Conservation (phyloP, 2,329 filamentous ascomycete species). For the Neopestalotiopsis sp. region DNA sequence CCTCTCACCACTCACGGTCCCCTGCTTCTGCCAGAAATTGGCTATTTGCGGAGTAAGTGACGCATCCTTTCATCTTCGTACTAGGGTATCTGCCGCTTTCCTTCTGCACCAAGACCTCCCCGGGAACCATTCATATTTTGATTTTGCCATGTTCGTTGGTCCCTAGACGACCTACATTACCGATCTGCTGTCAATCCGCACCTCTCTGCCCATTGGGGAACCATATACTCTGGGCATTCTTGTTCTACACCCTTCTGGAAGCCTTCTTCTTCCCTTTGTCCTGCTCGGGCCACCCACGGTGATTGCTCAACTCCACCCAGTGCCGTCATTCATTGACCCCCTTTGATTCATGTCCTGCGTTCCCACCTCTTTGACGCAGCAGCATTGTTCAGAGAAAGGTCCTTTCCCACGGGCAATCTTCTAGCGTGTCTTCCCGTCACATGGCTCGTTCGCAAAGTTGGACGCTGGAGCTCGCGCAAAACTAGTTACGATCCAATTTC, state of each 20-base stretch:
- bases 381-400: slow-evolving; percentile 15
- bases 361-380: not conserved
- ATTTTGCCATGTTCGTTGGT: not conserved
- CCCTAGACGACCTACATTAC: not conserved
- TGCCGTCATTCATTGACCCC: slow-evolving; percentile 12
- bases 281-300: slow-evolving; percentile 4
- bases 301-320: slow-evolving; percentile 9
- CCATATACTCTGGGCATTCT: slow-evolving; percentile 5
- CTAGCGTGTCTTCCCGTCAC: slow-evolving; percentile 16
- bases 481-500: slow-evolving; percentile 15
- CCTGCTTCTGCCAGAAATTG: slow-evolving; percentile 12
- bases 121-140: not conserved
- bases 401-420: not conserved
- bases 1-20: not conserved
- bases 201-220: not conserved
- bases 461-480: slow-evolving; percentile 7
- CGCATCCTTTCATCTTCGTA: slow-evolving; percentile 18
- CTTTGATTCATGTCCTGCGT: slow-evolving; percentile 5
- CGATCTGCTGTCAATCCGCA: not conserved
- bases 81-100: slow-evolving; percentile 13
- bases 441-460: not conserved
- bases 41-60: slow-evolving; percentile 25
- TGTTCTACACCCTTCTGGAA: slow-evolving; percentile 14
- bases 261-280: slow-evolving; percentile 16
- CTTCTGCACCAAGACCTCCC: slow-evolving; percentile 10